These are phyloP conservation scores for Globisporangium barbulae DNA, from an alignment of 352 stramenopile species.

Conservation along the genomic window DNA sequence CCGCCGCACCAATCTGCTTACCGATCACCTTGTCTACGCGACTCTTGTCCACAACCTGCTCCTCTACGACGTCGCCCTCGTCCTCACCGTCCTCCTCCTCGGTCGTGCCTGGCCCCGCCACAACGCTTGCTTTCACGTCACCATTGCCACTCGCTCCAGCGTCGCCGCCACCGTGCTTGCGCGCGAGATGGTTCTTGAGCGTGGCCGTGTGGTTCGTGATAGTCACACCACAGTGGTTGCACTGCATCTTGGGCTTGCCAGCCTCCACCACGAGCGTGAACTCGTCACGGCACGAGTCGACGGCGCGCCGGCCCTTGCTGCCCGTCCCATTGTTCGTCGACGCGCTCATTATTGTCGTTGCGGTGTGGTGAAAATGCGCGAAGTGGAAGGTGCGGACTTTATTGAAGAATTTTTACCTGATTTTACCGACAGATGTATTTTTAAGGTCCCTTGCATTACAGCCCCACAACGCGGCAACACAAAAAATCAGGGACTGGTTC, in stretches of 20 bases:
- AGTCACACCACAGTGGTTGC: conserved; percentile 17
- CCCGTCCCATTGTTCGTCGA: not conserved
- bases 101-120: not conserved
- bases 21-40: not conserved
- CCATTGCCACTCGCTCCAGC: not conserved
- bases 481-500: conserved; percentile 8
- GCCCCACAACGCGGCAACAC: too few relatives aligned
- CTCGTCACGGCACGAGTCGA: conserved; percentile 18
- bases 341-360: not conserved
- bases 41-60: not conserved
- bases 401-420: conserved; percentile 3
- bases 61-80: not conserved
- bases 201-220: conserved; percentile 21
- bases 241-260: conserved; percentile 21
- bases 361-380: not conserved
- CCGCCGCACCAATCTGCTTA: not conserved
- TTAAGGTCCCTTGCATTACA: not conserved
- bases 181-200: conserved; percentile 21
- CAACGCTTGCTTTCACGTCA: not conserved
- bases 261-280: conserved; percentile 18
- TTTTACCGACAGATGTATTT: not conserved
- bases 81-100: not conserved
- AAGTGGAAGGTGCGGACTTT: not conserved
- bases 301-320: conserved; percentile 10
- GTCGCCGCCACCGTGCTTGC: conserved; percentile 10